Percentiles rank a stretch among this genome's conserved stretches.
Evolutionary conservation across 768 basidiomycete genomes (phyloP).

Genomic region (Tylopilus sp.): DNA sequence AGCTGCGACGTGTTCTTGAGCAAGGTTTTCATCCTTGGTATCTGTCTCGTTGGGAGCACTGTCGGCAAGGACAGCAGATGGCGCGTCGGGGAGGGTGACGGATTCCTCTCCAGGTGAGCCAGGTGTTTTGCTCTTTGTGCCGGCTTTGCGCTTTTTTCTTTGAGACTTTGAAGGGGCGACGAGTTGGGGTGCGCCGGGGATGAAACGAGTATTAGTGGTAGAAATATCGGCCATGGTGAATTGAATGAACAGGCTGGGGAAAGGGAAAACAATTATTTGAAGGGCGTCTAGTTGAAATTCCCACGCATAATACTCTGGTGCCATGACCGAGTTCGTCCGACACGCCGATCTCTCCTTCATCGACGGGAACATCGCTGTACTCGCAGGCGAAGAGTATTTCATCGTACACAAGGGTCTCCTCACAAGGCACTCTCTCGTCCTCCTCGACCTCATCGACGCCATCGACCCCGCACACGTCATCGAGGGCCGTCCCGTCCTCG

Average conservation of each 20-base stretch:
- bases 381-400: slow-evolving; percentile 57
- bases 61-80: slow-evolving; percentile 46
- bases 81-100: slow-evolving; percentile 41
- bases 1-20: slow-evolving; percentile 43
- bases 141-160: slow-evolving; percentile 68
- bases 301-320: slow-evolving; percentile 9
- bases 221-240: slow-evolving; percentile 34
- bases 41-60: slow-evolving; percentile 47
- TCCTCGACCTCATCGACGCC: slow-evolving; percentile 40
- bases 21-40: slow-evolving; percentile 42
- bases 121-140: slow-evolving; percentile 40
- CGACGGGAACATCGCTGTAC: slow-evolving; percentile 68
- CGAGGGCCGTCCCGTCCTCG: slow-evolving; percentile 56
- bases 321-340: slow-evolving; percentile 28
- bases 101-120: slow-evolving; percentile 44
- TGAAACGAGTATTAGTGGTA: slow-evolving; percentile 46
- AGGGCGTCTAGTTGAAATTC: slow-evolving; percentile 7
- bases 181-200: slow-evolving; percentile 77
- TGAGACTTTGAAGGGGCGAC: slow-evolving; percentile 56
- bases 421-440: slow-evolving; percentile 55
- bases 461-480: slow-evolving; percentile 30
- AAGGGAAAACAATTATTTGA: slow-evolving; percentile 14
- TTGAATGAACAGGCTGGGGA: not conserved
- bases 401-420: slow-evolving; percentile 67
- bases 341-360: slow-evolving; percentile 58